Percentiles rank a stretch among this genome's conserved stretches.
Conservation (phyloP, 805 yeast genomes). For the Saturnispora diversa region DNA sequence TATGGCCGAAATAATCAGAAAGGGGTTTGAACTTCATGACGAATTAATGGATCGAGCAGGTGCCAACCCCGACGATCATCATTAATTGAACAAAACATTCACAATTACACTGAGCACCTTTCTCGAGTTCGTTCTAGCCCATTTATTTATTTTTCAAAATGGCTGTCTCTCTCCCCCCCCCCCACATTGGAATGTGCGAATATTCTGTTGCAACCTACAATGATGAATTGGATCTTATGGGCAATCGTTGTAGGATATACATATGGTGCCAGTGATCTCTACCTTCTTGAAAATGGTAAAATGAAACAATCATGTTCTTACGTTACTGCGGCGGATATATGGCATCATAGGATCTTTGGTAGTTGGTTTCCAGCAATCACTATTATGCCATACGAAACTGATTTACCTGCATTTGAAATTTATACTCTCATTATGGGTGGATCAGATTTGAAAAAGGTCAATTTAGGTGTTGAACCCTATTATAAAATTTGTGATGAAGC, state of each 20-base stretch:
- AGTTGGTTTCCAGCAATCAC: background rate
- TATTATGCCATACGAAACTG: background rate
- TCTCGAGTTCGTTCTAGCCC: too few relatives aligned
- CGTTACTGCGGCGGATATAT: conserved; percentile 21
- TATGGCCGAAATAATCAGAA: background rate
- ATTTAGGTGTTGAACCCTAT: conserved; percentile 20
- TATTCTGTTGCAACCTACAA: too few relatives aligned
- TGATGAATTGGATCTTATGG: background rate
- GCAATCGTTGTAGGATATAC: background rate
- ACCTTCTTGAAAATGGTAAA: conserved; percentile 17
- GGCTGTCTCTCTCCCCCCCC: too few relatives aligned
- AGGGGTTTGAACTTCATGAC: conserved; percentile 3
- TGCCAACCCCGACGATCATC: background rate
- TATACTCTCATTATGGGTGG: conserved; percentile 22
- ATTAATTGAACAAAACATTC: too few relatives aligned
- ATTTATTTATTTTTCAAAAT: too few relatives aligned
- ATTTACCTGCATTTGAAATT: conserved; percentile 10
- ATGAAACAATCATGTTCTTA: conserved; percentile 28
- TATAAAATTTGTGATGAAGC: conserved; percentile 29
- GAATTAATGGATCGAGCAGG: conserved; percentile 7
- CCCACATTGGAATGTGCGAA: too few relatives aligned
- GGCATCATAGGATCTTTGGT: conserved; percentile 2
- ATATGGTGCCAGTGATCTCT: conserved; percentile 14
- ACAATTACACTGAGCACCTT: background rate
- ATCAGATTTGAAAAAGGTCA: conserved; percentile 20